phyloP scores from a whole-genome alignment of 2,329 filamentous ascomycete genomes.

The Botrytis hyacinthi region DNA sequence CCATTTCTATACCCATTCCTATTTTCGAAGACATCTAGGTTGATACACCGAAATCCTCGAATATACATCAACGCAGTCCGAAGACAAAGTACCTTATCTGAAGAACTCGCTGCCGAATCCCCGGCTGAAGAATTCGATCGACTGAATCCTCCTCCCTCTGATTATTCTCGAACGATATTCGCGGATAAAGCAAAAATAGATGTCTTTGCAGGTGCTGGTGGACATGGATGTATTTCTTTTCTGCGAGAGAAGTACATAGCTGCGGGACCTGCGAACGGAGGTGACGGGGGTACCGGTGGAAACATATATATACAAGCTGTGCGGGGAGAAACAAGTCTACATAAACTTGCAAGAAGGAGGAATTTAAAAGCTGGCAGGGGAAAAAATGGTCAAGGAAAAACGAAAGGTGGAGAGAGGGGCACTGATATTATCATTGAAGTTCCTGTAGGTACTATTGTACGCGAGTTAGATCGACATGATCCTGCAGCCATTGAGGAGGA shows the following conservation, averaged over 20 bases:
- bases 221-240: conserved; percentile 93
- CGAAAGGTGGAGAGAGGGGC: conserved; percentile 72
- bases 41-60: conserved; percentile 16
- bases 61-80: conserved; percentile 25
- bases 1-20: conserved; percentile 40
- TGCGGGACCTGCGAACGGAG: conserved; percentile 89
- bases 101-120: conserved; percentile 18
- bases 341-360: conserved; percentile 80
- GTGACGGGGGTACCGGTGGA: conserved; percentile 88
- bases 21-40: conserved; percentile 22
- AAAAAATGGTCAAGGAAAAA: conserved; percentile 74
- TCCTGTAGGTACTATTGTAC: conserved; percentile 86
- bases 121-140: conserved; percentile 45
- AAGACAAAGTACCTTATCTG: conserved; percentile 27
- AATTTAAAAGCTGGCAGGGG: conserved; percentile 72
- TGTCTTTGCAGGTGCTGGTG: conserved; percentile 76
- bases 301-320: conserved; percentile 94
- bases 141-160: conserved; percentile 78
- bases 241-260: conserved; percentile 85
- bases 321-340: conserved; percentile 84
- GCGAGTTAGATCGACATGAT: conserved; percentile 77
- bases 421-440: conserved; percentile 87
- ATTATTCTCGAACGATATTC: conserved; percentile 81
- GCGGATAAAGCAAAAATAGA: conserved; percentile 80
- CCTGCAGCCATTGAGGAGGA: conserved; percentile 68